These are phyloP conservation scores for Terfezia claveryi DNA, from an alignment of 495 filamentous ascomycete genomes.

Conservation along the genomic window DNA sequence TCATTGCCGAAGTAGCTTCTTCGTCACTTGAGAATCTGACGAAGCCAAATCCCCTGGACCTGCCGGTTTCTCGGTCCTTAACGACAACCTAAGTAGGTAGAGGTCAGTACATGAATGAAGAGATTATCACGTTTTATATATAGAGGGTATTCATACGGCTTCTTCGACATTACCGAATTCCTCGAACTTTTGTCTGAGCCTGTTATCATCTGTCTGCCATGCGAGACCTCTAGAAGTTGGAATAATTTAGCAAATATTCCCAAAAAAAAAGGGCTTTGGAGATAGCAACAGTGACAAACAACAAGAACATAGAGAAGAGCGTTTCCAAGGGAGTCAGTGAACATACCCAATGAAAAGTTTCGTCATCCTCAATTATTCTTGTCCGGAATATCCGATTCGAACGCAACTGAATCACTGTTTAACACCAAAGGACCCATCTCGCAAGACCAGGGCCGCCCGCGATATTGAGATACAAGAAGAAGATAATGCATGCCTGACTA, in stretches of 20 bases:
- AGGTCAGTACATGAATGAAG: background rate
- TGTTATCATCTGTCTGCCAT: slow-evolving; percentile 84
- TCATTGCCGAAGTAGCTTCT: slow-evolving; percentile 68
- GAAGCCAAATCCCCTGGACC: slow-evolving; percentile 94
- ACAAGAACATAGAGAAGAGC: background rate
- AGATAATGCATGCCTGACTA: too few relatives aligned
- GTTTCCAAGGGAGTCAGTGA: background rate
- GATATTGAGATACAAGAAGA: too few relatives aligned
- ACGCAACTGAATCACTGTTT: too few relatives aligned
- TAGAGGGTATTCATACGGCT: slow-evolving; percentile 42
- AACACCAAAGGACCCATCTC: too few relatives aligned
- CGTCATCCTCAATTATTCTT: slow-evolving; percentile 36
- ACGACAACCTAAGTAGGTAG: slow-evolving; percentile 54
- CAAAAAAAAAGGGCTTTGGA: background rate
- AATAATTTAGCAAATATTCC: background rate
- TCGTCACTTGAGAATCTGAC: slow-evolving; percentile 62
- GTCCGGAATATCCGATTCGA: slow-evolving; percentile 1
- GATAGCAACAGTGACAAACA: background rate
- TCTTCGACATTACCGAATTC: slow-evolving; percentile 76
- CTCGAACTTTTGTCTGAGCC: slow-evolving; percentile 67
- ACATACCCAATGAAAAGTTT: slow-evolving; percentile 83
- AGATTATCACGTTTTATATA: background rate
- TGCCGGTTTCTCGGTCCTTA: slow-evolving; percentile 87
- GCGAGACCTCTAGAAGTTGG: slow-evolving; percentile 53
- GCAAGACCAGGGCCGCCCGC: too few relatives aligned